Evolutionary conservation across 2,329 filamentous ascomycete genomes (phyloP).

Genomic region (Pestalotiopsis sp.): DNA sequence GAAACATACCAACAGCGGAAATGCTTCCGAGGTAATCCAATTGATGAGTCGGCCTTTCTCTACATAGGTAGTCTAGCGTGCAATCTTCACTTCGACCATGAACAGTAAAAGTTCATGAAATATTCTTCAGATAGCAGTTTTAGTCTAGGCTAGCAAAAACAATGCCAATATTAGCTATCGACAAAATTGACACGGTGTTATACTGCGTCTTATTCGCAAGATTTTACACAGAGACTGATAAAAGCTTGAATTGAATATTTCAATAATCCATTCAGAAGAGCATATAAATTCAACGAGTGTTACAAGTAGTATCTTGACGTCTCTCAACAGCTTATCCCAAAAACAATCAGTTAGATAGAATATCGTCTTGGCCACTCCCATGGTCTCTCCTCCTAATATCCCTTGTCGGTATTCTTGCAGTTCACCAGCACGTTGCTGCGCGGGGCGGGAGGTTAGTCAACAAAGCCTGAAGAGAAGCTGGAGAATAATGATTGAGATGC

Average conservation of each 20-base stretch:
- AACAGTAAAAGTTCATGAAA: background rate
- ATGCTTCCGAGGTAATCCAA: background rate
- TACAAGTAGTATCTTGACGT: too few relatives aligned
- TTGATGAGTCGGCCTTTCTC: background rate
- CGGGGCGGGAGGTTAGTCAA: too few relatives aligned
- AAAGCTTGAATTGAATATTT: too few relatives aligned
- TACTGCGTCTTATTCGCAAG: too few relatives aligned
- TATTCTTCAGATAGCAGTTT: background rate
- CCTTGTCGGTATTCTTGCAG: background rate
- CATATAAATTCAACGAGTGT: too few relatives aligned
- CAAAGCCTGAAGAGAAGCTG: background rate
- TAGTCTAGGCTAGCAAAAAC: background rate
- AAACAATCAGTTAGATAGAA: too few relatives aligned
- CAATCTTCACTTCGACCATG: background rate
- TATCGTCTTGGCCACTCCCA: too few relatives aligned
- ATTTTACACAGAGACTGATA: too few relatives aligned
- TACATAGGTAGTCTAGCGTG: background rate
- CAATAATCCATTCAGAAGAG: too few relatives aligned
- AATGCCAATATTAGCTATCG: background rate
- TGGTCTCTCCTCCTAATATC: background rate
- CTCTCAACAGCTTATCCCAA: too few relatives aligned
- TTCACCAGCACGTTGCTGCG: background rate
- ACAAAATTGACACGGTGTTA: background rate
- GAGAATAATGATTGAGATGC: background rate
- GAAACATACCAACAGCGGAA: background rate